A percentile compares a stretch with the other conserved stretches of the same genome.
Evolutionary conservation across 768 basidiomycete species (phyloP).

Genomic region (Xerocomellus intermedius): DNA sequence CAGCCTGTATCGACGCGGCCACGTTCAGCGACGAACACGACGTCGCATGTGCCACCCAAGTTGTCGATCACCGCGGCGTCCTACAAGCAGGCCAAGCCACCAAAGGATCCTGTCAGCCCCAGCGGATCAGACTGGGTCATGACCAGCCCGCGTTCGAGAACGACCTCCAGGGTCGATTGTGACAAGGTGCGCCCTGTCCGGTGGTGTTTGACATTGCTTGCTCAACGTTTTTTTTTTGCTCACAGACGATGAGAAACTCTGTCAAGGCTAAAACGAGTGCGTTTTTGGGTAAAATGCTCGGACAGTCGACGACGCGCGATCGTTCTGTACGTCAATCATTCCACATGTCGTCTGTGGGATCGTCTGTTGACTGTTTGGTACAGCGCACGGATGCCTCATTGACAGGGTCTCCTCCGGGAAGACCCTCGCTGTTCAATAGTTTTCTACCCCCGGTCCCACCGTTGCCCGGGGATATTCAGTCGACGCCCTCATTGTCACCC

Average conservation of each 20-base stretch:
- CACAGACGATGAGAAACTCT: slow-evolving; percentile 49
- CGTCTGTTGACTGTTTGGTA: slow-evolving; percentile 15
- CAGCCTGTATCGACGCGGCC: slow-evolving; percentile 33
- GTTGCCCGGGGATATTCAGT: slow-evolving; percentile 45
- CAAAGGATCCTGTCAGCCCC: slow-evolving; percentile 34
- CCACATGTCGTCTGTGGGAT: neutral
- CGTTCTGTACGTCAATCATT: slow-evolving; percentile 52
- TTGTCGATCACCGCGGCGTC: slow-evolving; percentile 36
- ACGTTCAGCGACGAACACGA: slow-evolving; percentile 43
- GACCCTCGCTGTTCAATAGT: slow-evolving; percentile 35
- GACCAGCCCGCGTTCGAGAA: slow-evolving; percentile 44
- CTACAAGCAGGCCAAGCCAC: slow-evolving; percentile 20
- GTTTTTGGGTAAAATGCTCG: slow-evolving; percentile 77
- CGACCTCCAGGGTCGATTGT: slow-evolving; percentile 40
- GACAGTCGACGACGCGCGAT: slow-evolving; percentile 62
- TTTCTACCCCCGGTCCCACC: slow-evolving; percentile 45
- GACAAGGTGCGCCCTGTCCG: slow-evolving; percentile 43
- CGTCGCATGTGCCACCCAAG: slow-evolving; percentile 31
- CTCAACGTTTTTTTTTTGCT: neutral
- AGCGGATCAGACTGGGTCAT: slow-evolving; percentile 47
- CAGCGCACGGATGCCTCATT: slow-evolving; percentile 57
- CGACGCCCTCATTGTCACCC: slow-evolving; percentile 41
- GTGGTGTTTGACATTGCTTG: neutral
- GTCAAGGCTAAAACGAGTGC: slow-evolving; percentile 79
- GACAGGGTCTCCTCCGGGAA: slow-evolving; percentile 23